Conservation (phyloP, 768 basidiomycete genomes). For the Xerocomus brunneocitrinus region DNA sequence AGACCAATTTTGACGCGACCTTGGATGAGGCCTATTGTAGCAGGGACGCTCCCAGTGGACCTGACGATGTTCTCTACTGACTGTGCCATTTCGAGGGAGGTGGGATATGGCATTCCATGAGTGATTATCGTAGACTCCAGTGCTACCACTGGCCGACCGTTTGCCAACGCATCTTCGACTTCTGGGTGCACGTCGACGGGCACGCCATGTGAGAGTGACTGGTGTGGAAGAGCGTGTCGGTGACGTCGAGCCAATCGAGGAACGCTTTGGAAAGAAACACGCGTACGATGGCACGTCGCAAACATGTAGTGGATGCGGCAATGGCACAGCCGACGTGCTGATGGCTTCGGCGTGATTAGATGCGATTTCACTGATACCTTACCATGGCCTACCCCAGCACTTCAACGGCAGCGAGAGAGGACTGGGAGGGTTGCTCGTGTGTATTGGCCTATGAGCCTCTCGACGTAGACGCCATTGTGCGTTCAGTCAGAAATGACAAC, state of each 20-base stretch:
- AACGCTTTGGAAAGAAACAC: background rate
- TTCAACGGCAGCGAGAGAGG: constrained; percentile 24
- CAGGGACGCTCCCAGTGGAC: constrained; percentile 73
- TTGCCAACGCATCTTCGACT: constrained; percentile 71
- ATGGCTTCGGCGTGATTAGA: background rate
- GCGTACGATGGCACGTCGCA: constrained; percentile 3
- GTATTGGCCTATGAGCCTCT: constrained; percentile 58
- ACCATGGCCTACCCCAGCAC: constrained; percentile 25
- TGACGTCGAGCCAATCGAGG: constrained; percentile 5
- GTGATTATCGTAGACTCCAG: constrained; percentile 91
- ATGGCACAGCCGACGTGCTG: background rate
- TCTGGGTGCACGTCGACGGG: constrained; percentile 77
- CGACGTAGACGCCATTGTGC: constrained; percentile 52
- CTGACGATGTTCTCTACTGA: constrained; percentile 74
- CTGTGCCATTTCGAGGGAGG: constrained; percentile 64
- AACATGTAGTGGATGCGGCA: constrained; percentile 11
- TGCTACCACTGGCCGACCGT: constrained; percentile 71
- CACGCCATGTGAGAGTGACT: constrained; percentile 6
- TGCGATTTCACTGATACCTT: background rate
- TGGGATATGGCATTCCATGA: constrained; percentile 85
- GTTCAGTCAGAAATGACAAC: constrained; percentile 54
- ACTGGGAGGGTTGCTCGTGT: constrained; percentile 31
- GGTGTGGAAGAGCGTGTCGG: constrained; percentile 1
- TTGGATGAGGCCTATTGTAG: constrained; percentile 80
- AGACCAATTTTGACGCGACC: constrained; percentile 89